phyloP scores from a whole-genome alignment of 768 basidiomycete species.

The Collybia sordida region DNA sequence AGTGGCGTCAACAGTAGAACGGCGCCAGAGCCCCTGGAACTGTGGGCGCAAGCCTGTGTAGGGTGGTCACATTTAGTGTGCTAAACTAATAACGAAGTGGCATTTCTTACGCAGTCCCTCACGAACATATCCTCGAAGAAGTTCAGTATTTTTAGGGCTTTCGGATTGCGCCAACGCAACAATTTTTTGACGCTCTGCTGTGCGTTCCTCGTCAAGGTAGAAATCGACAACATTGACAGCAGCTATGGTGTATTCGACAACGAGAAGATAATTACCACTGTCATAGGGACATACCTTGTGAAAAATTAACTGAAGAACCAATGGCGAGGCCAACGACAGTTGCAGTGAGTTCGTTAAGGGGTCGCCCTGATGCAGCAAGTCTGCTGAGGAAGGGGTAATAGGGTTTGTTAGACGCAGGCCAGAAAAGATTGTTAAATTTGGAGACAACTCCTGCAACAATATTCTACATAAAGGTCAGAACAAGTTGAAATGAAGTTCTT shows the following conservation, averaged over 20 bases:
- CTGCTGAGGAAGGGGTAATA: conserved; percentile 37
- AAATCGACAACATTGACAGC: conserved; percentile 52
- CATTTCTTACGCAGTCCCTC: conserved; percentile 46
- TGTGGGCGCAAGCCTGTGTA: conserved; percentile 35
- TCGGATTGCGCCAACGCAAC: conserved; percentile 29
- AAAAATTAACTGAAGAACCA: conserved; percentile 43
- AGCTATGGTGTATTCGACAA: conserved; percentile 12
- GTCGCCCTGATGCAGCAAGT: conserved; percentile 33
- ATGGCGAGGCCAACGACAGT: conserved; percentile 47
- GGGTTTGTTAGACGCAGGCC: conserved; percentile 25
- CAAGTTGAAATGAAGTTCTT: neutral
- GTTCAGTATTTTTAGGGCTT: conserved; percentile 29
- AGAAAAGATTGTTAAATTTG: neutral
- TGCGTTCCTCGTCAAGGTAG: conserved; percentile 44
- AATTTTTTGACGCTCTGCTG: conserved; percentile 38
- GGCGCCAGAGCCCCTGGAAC: conserved; percentile 39
- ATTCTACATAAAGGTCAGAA: conserved; percentile 4
- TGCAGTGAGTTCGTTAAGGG: conserved; percentile 39
- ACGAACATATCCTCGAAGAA: conserved; percentile 46
- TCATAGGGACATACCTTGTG: conserved; percentile 22
- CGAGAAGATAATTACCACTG: no score
- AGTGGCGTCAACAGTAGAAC: conserved; percentile 25
- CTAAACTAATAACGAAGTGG: neutral
- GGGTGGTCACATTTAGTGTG: neutral
- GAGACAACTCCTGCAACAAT: conserved; percentile 1